A percentile compares a stretch with the other conserved stretches of the same genome.
Evolutionary conservation across 345 rosid species (phyloP).

Genomic region (Salix exigua): DNA sequence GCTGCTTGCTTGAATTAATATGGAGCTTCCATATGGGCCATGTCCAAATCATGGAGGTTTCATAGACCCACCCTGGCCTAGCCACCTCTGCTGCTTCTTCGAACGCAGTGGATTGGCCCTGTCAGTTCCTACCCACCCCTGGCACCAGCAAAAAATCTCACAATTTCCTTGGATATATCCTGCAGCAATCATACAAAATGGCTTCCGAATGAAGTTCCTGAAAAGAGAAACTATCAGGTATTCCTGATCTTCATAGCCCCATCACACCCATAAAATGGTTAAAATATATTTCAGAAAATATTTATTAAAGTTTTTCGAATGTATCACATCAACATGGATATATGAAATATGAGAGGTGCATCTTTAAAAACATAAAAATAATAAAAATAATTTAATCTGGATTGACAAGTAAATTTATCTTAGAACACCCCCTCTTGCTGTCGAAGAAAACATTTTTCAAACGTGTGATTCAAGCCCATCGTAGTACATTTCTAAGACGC

Average conservation of each 20-base stretch:
- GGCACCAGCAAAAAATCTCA: not conserved
- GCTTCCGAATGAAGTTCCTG: not conserved
- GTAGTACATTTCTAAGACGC: not conserved
- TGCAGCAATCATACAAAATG: not conserved
- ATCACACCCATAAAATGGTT: no score
- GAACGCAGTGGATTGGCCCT: not conserved
- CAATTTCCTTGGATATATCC: not conserved
- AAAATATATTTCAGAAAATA: no score
- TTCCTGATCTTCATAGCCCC: not conserved
- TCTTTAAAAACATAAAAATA: no score
- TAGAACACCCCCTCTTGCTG: no score
- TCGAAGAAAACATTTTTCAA: not conserved
- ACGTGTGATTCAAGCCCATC: not conserved
- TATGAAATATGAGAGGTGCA: no score
- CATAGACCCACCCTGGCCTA: not conserved
- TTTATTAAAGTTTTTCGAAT: no score
- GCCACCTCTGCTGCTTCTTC: not conserved
- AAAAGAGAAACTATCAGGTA: not conserved
- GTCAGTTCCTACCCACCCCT: not conserved
- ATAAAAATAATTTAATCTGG: no score
- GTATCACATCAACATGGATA: no score
- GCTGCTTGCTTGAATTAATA: no score
- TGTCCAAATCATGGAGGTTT: not conserved
- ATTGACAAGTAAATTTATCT: no score
- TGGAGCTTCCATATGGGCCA: not conserved